Evolutionary conservation across 345 rosid genomes (phyloP).

Genomic region (Euphorbia lathyris): DNA sequence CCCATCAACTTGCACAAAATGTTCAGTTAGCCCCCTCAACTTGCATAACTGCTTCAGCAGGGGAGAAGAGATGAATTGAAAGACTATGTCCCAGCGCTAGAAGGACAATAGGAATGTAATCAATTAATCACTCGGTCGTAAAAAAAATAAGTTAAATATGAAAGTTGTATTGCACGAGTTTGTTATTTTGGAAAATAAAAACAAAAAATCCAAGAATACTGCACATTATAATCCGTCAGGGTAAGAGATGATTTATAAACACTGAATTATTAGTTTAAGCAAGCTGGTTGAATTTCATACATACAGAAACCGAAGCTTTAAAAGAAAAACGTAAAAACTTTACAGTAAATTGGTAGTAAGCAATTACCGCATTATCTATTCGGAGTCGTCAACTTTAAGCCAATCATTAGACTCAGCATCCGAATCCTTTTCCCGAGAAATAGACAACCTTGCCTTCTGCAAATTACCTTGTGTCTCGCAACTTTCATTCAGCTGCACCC

Average conservation of each 20-base stretch:
- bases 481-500: slow-evolving; percentile 53
- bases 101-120: no score
- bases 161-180: no score
- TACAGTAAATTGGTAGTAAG: slow-evolving; percentile 33
- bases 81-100: no score
- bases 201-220: no score
- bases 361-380: slow-evolving; percentile 27
- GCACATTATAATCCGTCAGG: background rate
- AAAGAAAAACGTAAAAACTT: slow-evolving; percentile 18
- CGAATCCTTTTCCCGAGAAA: slow-evolving; percentile 50
- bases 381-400: slow-evolving; percentile 58
- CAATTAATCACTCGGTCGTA: no score
- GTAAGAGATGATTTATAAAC: background rate
- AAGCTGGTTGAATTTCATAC: slow-evolving; percentile 15
- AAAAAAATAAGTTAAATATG: no score
- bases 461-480: slow-evolving; percentile 23
- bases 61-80: no score
- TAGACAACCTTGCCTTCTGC: slow-evolving; percentile 33
- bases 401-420: slow-evolving; percentile 69
- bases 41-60: no score
- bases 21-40: no score
- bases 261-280: slow-evolving; percentile 16
- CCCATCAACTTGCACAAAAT: no score
- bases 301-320: background rate
- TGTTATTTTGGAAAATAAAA: no score